Conservation (phyloP, 371 early-diverging fungal genomes). For the Mortierella sp. region DNA sequence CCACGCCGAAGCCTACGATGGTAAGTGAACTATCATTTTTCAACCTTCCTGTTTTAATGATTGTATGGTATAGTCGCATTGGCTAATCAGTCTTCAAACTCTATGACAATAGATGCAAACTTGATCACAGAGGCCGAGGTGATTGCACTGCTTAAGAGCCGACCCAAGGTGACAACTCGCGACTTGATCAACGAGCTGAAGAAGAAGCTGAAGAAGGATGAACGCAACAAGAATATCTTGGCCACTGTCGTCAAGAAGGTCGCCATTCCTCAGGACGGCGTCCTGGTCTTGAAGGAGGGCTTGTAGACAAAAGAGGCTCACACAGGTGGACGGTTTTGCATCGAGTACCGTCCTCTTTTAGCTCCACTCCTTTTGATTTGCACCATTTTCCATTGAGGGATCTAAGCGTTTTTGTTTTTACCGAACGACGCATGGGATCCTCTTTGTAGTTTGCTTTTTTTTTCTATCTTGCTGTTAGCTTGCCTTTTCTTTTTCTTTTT, state of each 20-base stretch:
- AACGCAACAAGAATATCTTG: constrained; percentile 72
- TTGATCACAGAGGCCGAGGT: constrained; percentile 82
- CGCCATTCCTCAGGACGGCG: constrained; percentile 64
- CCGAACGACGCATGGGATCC: background rate
- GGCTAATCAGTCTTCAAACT: background rate
- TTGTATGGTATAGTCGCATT: background rate
- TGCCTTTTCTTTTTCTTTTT: background rate
- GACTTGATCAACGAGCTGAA: constrained; percentile 77
- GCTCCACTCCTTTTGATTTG: background rate
- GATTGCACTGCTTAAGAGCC: constrained; percentile 68
- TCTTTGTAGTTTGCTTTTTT: background rate
- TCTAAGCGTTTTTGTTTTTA: background rate
- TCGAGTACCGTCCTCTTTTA: background rate
- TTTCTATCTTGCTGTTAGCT: background rate
- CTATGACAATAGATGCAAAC: constrained; percentile 23
- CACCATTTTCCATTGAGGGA: background rate
- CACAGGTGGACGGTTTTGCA: background rate
- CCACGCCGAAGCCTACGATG: background rate
- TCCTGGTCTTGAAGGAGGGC: constrained; percentile 61
- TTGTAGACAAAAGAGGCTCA: constrained; percentile 23
- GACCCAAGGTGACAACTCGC: constrained; percentile 71
- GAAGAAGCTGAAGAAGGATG: constrained; percentile 77
- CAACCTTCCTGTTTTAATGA: background rate
- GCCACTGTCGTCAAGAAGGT: constrained; percentile 74
- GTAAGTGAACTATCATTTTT: background rate